These are phyloP conservation scores for Hemisphaericaspora nanyangensis DNA, from an alignment of 805 yeast genomes.

Conservation along the genomic window DNA sequence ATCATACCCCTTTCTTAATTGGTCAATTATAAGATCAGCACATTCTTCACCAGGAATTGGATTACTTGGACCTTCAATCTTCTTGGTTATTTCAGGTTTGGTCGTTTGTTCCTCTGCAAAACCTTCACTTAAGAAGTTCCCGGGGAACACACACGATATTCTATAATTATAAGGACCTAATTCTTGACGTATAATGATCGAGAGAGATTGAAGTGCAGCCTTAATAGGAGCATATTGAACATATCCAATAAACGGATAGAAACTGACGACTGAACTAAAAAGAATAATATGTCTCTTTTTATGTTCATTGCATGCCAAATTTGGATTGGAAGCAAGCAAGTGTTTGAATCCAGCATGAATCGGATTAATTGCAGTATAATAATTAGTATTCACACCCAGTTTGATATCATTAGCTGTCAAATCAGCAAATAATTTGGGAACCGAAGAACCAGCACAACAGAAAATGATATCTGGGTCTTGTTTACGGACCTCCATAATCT, in stretches of 20 bases:
- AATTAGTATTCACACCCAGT: constrained; percentile 64
- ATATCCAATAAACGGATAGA: constrained; percentile 89
- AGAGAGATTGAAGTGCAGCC: constrained; percentile 73
- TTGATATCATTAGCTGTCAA: constrained; percentile 54
- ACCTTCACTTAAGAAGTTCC: constrained; percentile 89
- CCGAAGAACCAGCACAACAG: constrained; percentile 85
- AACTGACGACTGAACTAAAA: constrained; percentile 72
- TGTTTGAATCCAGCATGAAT: constrained; percentile 60
- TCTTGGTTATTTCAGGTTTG: constrained; percentile 78
- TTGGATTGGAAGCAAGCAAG: constrained; percentile 15
- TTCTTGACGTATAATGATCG: constrained; percentile 81
- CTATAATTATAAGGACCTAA: constrained; percentile 60
- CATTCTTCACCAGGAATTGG: constrained; percentile 68
- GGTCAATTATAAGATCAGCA: constrained; percentile 53
- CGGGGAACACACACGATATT: constrained; percentile 78
- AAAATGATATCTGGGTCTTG: constrained; percentile 67
- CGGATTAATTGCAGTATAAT: constrained; percentile 66
- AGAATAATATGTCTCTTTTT: constrained; percentile 56
- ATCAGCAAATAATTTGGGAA: constrained; percentile 75
- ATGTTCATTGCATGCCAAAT: constrained; percentile 7
- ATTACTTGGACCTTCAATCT: constrained; percentile 79
- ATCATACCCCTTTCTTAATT: constrained; percentile 62
- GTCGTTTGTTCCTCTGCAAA: constrained; percentile 73
- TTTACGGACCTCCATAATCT: constrained; percentile 16
- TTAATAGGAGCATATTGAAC: constrained; percentile 87